Evolutionary conservation across 768 basidiomycete species (phyloP).

Genomic region (Mycena latifolia): DNA sequence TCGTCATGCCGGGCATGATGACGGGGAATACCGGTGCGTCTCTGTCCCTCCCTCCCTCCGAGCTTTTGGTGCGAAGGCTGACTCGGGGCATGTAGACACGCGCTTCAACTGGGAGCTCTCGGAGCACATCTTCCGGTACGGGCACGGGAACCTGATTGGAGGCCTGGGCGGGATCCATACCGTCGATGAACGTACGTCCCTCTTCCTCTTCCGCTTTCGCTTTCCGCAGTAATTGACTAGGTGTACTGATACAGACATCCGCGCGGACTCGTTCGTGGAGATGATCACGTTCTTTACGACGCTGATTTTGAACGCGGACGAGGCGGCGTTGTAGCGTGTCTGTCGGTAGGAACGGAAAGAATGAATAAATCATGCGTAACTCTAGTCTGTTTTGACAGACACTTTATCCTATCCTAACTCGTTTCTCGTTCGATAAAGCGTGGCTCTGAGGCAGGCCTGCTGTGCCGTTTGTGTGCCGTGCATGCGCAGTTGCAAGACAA

Average conservation of each 20-base stretch:
- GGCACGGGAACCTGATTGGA: constrained; percentile 43
- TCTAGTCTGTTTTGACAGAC: too few species aligned
- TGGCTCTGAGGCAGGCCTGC: too few species aligned
- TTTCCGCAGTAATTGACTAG: neutral
- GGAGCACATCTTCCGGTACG: constrained; percentile 62
- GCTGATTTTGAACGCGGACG: constrained; percentile 28
- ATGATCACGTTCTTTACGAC: constrained; percentile 34
- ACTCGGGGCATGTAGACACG: constrained; percentile 44
- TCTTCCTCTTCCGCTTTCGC: neutral
- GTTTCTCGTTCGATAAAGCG: too few species aligned
- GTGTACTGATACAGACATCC: constrained; percentile 3
- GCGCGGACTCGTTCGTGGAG: constrained; percentile 19
- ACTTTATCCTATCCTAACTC: too few species aligned
- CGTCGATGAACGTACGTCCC: constrained; percentile 61
- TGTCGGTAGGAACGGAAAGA: too few species aligned
- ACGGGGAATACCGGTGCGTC: constrained; percentile 49
- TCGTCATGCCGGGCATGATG: constrained; percentile 47
- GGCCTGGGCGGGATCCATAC: constrained; percentile 54
- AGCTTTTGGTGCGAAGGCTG: neutral
- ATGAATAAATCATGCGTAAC: too few species aligned
- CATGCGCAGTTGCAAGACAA: too few species aligned
- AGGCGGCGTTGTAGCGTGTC: constrained; percentile 8
- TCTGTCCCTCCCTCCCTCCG: constrained; percentile 7
- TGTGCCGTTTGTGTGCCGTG: too few species aligned
- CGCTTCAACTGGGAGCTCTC: constrained; percentile 48